Base-by-base conservation (phyloP, 2,329 filamentous ascomycete species). In the Rhynchosporium graminicola region DNA sequence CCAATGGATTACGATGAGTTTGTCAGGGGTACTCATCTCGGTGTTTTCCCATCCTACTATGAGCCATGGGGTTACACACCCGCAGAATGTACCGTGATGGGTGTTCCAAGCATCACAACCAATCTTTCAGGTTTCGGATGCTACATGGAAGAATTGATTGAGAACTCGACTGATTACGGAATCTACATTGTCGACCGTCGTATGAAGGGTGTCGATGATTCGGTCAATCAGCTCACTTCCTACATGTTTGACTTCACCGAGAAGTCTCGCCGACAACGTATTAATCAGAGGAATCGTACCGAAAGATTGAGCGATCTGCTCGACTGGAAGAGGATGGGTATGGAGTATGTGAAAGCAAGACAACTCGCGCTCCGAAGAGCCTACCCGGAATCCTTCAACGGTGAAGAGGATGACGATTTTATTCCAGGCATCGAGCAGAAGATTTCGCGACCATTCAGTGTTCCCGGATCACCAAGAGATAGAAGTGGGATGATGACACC, bases 21-120 rank as follows among this genome's bases (percentile, higher is more conserved):
- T 74, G 95, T 99, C 50, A 91, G 95, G 60, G 95, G 95, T 68
- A 98, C 94, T 46, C 94, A 99, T 77, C 80, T 99, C 74, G 95
- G 95, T 72, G 87, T 99, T 62, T 99, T 99, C 79, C 84, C 94
- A 29, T 98, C 95, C 2, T 98, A 98, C 84, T 99, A 99, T 76
- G 95, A 99, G 79, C 95, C 95, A 8, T 99, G 95, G 95, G 95
- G 95, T 51, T 99, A 99, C 78, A 99, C 95, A 2, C 95, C 94
- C 0, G 94, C 95, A 58, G 95, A 98, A 77, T 99, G 95, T 77
- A 98, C 95, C 0, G 95, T 98, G 66, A 98, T 98, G 95, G 95
- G 95, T 71, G 93, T 99, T 46, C 95, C 95, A 48, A 97, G 92
- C 77, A 97, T 99, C 78, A 98, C 95, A 10, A 98, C 94, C 33